Percentiles rank a stretch among this genome's conserved stretches.
These are phyloP conservation scores for Cystofilobasidium macerans DNA, from an alignment of 768 basidiomycete genomes.

Conservation along the genomic window DNA sequence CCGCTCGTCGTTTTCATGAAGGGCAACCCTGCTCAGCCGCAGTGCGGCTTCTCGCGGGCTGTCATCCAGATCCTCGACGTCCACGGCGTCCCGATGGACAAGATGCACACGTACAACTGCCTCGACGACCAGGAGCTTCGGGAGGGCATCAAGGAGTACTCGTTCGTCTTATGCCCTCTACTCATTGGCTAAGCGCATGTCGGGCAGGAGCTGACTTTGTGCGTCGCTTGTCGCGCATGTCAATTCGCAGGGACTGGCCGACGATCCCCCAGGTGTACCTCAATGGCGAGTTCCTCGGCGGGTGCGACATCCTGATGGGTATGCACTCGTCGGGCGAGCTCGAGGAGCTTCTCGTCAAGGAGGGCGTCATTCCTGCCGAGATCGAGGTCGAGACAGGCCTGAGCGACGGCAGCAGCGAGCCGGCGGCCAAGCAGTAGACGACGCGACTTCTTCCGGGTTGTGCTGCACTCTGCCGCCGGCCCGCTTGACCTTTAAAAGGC, in stretches of 20 bases:
- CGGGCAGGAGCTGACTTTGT: too few relatives aligned
- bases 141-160: constrained; percentile 85
- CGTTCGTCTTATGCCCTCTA: too few relatives aligned
- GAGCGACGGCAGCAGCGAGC: constrained; percentile 4
- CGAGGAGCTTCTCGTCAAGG: constrained; percentile 63
- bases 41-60: constrained; percentile 93
- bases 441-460: too few relatives aligned
- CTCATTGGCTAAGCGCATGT: too few relatives aligned
- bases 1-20: constrained; percentile 98
- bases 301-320: constrained; percentile 83
- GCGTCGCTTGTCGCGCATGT: too few relatives aligned
- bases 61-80: constrained; percentile 77
- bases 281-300: constrained; percentile 89
- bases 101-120: constrained; percentile 75
- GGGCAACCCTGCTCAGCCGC: constrained; percentile 70
- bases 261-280: constrained; percentile 93
- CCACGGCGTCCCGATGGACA: constrained; percentile 30
- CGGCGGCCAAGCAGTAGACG: neutral
- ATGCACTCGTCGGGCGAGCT: constrained; percentile 97
- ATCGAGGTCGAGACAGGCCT: constrained; percentile 37
- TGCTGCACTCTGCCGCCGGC: too few relatives aligned
- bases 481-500: too few relatives aligned
- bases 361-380: constrained; percentile 51
- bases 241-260: constrained; percentile 71
- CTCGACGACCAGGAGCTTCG: constrained; percentile 74